These are phyloP conservation scores for Tetrapisispora arboricola DNA, from an alignment of 805 yeast species.

Conservation along the genomic window DNA sequence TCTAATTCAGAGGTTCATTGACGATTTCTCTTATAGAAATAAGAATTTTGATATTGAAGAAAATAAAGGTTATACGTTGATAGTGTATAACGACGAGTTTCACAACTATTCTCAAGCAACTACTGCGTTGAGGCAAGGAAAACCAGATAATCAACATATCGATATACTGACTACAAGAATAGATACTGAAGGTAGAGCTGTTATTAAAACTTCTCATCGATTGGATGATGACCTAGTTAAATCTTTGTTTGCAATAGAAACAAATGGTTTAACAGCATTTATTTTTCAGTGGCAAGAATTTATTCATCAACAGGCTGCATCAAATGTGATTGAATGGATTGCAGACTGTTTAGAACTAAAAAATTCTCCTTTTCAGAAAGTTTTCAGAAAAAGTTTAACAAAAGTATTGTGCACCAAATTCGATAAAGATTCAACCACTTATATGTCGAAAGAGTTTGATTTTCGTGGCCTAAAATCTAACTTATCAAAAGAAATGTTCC, in stretches of 20 bases:
- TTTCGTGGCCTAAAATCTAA: conserved; percentile 15
- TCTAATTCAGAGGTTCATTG: conserved; percentile 9
- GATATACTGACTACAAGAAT: conserved; percentile 34
- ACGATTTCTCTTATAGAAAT: conserved; percentile 8
- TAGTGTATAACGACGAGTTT: conserved; percentile 73
- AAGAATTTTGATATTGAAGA: conserved; percentile 4
- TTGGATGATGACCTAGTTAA: conserved; percentile 21
- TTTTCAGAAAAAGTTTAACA: conserved; percentile 35
- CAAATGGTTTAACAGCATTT: conserved; percentile 46
- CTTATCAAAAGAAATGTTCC: conserved; percentile 12
- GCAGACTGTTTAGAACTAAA: conserved; percentile 32
- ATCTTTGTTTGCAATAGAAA: conserved; percentile 33
- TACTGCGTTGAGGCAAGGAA: conserved; percentile 35
- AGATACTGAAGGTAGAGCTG: conserved; percentile 41
- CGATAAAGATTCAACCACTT: conserved; percentile 8
- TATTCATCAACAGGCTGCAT: conserved; percentile 38
- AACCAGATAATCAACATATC: conserved; percentile 27
- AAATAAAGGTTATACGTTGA: conserved; percentile 35
- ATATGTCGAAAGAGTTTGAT: conserved; percentile 19
- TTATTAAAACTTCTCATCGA: conserved; percentile 31
- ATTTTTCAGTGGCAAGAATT: conserved; percentile 43
- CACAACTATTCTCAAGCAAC: conserved; percentile 52
- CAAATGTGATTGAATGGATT: conserved; percentile 43
- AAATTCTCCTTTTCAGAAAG: conserved; percentile 30
- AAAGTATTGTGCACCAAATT: conserved; percentile 32